These are phyloP conservation scores for Aphanomyces euteiches DNA, from an alignment of 352 stramenopile species.

Conservation along the genomic window DNA sequence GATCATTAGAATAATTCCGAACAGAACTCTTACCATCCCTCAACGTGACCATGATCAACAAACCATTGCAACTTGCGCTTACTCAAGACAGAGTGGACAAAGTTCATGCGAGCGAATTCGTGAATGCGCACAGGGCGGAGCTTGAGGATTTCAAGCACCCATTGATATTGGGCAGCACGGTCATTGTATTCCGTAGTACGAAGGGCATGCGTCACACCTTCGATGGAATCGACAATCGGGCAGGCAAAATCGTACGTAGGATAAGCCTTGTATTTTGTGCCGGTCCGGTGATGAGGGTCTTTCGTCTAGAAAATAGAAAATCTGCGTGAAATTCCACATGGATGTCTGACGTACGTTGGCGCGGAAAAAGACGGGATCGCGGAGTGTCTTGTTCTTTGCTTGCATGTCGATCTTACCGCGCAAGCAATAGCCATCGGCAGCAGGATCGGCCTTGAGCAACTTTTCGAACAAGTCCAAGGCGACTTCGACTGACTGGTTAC, in stretches of 20 bases:
- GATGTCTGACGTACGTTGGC: slow-evolving; percentile 40
- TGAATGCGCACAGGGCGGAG: slow-evolving; percentile 87
- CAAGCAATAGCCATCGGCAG: slow-evolving; percentile 69
- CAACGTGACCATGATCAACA: slow-evolving; percentile 95
- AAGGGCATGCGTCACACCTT: slow-evolving; percentile 98
- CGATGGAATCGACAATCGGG: slow-evolving; percentile 98
- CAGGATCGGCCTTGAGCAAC: slow-evolving; percentile 92
- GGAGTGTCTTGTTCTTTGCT: slow-evolving; percentile 86
- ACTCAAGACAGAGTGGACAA: slow-evolving; percentile 97
- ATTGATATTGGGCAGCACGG: slow-evolving; percentile 97
- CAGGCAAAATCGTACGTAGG: slow-evolving; percentile 99
- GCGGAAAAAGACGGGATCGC: slow-evolving; percentile 87
- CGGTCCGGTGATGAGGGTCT: slow-evolving; percentile 82
- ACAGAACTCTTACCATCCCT: slow-evolving; percentile 89
- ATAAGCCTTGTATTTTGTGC: slow-evolving; percentile 98
- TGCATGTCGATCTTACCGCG: slow-evolving; percentile 95
- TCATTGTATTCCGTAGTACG: slow-evolving; percentile 99
- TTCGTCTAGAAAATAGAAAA: slow-evolving; percentile 34
- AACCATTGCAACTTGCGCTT: slow-evolving; percentile 99
- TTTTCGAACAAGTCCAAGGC: slow-evolving; percentile 95
- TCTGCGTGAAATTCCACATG: not conserved
- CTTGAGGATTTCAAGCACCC: slow-evolving; percentile 85
- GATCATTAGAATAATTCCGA: not conserved
- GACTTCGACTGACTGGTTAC: slow-evolving; percentile 76
- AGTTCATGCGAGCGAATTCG: slow-evolving; percentile 98